phyloP scores from a whole-genome alignment of 2,329 filamentous ascomycete species.

The Paecilomyces sp. region DNA sequence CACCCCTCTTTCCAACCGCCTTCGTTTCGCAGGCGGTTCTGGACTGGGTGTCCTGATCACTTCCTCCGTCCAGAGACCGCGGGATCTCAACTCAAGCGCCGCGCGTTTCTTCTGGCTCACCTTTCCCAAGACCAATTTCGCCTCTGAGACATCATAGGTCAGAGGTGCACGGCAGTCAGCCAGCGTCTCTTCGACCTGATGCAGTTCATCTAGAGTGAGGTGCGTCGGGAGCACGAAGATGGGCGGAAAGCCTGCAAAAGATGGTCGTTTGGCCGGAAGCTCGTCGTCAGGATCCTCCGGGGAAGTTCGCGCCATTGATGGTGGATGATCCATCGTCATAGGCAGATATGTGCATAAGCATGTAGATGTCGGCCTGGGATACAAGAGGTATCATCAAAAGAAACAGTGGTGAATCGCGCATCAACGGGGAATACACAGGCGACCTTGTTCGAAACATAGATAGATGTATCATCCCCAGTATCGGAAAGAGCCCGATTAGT shows the following conservation, averaged over 20 bases:
- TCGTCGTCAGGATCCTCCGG: neutral
- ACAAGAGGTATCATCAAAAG: neutral
- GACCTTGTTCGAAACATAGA: neutral
- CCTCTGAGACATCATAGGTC: slow-evolving; percentile 66
- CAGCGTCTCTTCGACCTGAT: slow-evolving; percentile 58
- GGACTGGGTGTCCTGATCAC: slow-evolving; percentile 1
- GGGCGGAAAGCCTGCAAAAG: slow-evolving; percentile 44
- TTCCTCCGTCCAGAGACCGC: slow-evolving; percentile 50
- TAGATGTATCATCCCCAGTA: neutral
- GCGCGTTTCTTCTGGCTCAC: slow-evolving; percentile 64
- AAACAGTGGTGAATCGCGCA: neutral
- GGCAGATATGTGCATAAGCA: neutral
- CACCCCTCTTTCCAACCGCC: slow-evolving; percentile 9
- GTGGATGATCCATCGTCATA: neutral
- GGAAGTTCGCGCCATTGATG: neutral
- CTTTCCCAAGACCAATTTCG: slow-evolving; percentile 66
- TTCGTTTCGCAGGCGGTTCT: slow-evolving; percentile 20
- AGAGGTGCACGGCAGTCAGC: slow-evolving; percentile 48
- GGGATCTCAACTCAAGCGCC: slow-evolving; percentile 66
- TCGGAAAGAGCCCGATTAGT: neutral
- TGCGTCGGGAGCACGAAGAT: slow-evolving; percentile 70
- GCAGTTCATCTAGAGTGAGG: slow-evolving; percentile 56
- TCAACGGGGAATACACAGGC: neutral
- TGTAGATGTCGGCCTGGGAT: neutral
- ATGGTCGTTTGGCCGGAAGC: neutral